Evolutionary conservation across 176 grass and related monocot genomes (phyloP), one percentile per base, ranked within the genome.

Genomic region (Avena eriantha): DNA sequence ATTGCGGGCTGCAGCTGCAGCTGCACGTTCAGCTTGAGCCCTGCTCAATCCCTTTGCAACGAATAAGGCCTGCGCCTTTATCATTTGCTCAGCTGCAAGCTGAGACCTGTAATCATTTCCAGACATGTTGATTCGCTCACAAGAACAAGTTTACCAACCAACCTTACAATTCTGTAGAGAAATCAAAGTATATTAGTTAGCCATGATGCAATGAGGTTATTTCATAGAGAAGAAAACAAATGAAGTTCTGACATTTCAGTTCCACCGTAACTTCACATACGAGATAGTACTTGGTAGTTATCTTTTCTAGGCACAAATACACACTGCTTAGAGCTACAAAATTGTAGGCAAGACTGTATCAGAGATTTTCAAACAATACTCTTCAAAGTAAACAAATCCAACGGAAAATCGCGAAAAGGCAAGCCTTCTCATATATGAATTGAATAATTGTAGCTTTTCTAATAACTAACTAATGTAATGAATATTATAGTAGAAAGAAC

Each of bases 11-110:
- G 90, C 93, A 61, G 86, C 91, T 2, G 91, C 31, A 4, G 93
- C 90, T 26, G 90, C 86, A 17, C 86, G 81, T 83, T 93, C 93
- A 51, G 93, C 96, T 87, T 98, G 91, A 91, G 64, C 88, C 31
- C 93, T 88, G 80, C 91, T 98, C 60, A 98, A 84, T 68, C 91
- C 93, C 73, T 98, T 92, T 15, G 90, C 93, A 63, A 90, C 93
- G 35, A 91, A 83, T 29, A 95, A 73, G 0, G 89, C 84, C 0
- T 88, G 88, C 7, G 91, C 88, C 83, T 95, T 95, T 65, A 95
- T 95, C 58, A 95, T 92, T 57, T 75, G 46, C 23, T 98, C 88
- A 34, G 86, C 71, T 67, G 93, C 91, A 83, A 47, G 86, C 46
- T 80, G 85, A 17, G 80, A 89, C 74, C 87, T 85, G 36, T 90